Conservation (phyloP, 352 stramenopile species). For the Phytophthora sojae region DNA sequence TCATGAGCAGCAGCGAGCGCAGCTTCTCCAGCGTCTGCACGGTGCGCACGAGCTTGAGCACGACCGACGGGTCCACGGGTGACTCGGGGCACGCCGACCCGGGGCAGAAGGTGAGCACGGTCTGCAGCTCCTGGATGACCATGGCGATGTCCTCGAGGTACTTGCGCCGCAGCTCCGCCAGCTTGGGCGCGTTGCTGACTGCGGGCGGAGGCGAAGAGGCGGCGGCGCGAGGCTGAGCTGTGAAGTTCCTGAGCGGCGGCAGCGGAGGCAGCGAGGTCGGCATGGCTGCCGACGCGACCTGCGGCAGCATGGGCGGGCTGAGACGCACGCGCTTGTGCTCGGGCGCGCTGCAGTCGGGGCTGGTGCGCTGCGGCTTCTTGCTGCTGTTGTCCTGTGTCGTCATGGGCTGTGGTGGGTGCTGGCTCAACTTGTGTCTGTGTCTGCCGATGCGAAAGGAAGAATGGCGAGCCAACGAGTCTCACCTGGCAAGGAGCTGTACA, state of each 20-base stretch:
- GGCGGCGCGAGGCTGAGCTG: background rate
- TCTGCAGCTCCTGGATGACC: slow-evolving; percentile 43
- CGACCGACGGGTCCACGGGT: slow-evolving; percentile 23
- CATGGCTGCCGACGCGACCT: background rate
- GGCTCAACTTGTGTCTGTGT: too few species aligned
- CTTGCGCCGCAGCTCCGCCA: slow-evolving; percentile 34
- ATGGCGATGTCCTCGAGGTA: slow-evolving; percentile 42
- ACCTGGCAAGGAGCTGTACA: background rate
- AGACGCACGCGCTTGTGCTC: slow-evolving; percentile 36
- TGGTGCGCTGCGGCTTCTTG: slow-evolving; percentile 14
- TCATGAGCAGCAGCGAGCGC: slow-evolving; percentile 35
- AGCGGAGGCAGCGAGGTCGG: slow-evolving; percentile 19
- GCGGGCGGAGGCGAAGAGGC: background rate
- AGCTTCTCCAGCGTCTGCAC: slow-evolving; percentile 51
- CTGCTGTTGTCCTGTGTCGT: slow-evolving; percentile 13
- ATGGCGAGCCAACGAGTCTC: background rate
- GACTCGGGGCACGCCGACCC: slow-evolving; percentile 26
- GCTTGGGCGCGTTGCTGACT: slow-evolving; percentile 22
- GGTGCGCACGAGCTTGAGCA: slow-evolving; percentile 46
- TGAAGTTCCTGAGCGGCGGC: slow-evolving; percentile 18
- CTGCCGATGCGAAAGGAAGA: background rate
- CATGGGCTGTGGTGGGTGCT: slow-evolving; percentile 10
- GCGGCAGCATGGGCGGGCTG: slow-evolving; percentile 25
- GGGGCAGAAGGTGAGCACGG: slow-evolving; percentile 36
- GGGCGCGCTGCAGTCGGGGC: slow-evolving; percentile 2